Evolutionary conservation across 768 basidiomycete genomes (phyloP), one percentile per base, ranked within the genome.

Genomic region (Amyloporia xantha): DNA sequence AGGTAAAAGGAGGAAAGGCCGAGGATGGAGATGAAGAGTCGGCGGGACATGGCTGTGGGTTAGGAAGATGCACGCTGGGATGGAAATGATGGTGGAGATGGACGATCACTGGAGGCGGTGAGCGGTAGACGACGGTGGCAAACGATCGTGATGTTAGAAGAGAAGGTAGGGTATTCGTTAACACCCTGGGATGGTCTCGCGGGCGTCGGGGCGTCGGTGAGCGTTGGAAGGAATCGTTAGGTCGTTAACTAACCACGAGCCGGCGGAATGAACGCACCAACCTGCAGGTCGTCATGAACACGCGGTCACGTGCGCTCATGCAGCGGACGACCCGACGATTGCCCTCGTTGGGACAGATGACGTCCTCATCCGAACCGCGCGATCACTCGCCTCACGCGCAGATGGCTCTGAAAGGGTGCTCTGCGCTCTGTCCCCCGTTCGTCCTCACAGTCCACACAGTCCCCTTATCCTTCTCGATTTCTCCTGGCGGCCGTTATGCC

Each of bases 281-380:
- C 38, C 15, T 39, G 41, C 12, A 23, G 41, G 42, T 44, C 27
- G 27, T 27, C 40, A 41, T 44, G 42, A 44, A 44, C 42, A 44
- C 26, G 42, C 42, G 42, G 26, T 44, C 42, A 44, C 42, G 26
- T 44, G 42, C 24, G 9, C 9, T 11, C 11, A 40, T 9, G 39
- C 20, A 35, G n/a, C 33, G n/a, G n/a, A n/a, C n/a, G n/a, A n/a
- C n/a, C n/a, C n/a, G n/a, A n/a, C n/a, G n/a, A n/a, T n/a, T n/a
- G n/a, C n/a, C n/a, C n/a, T n/a, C n/a, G n/a, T n/a, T n/a, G n/a
- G n/a, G n/a, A n/a, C n/a, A n/a, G n/a, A n/a, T n/a, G n/a, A n/a
- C n/a, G n/a, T n/a, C n/a, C n/a, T n/a, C n/a, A n/a, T n/a, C n/a
- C n/a, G n/a, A n/a, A n/a, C n/a, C n/a, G n/a, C n/a, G n/a, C n/a